These are phyloP conservation scores for Rhododendron vialii DNA, from an alignment of 148 eudicot species.

Conservation along the genomic window DNA sequence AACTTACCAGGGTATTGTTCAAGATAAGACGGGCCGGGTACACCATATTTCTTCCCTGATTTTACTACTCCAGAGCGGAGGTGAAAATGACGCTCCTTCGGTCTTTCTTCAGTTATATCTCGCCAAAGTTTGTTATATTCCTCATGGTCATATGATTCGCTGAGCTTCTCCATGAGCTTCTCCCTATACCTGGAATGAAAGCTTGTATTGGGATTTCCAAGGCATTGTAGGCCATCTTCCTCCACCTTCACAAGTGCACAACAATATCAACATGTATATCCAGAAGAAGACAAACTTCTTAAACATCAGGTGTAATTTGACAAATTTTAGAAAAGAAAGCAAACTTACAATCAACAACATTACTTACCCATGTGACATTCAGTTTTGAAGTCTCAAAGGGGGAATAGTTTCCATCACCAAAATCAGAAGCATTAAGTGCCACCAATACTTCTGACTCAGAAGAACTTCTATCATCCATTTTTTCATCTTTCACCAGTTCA, in stretches of 20 bases:
- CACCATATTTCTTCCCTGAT: background rate
- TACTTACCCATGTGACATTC: constrained; percentile 21
- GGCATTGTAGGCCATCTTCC: constrained; percentile 5
- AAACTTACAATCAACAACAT: background rate
- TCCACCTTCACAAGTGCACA: background rate
- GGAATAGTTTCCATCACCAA: background rate
- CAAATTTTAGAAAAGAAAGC: background rate
- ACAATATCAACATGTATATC: background rate
- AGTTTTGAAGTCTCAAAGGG: constrained; percentile 9
- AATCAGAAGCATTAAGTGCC: constrained; percentile 1
- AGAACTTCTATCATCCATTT: constrained; percentile 8
- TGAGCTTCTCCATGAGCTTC: constrained; percentile 17
- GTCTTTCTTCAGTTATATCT: constrained; percentile 11
- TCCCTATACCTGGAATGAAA: constrained; percentile 11
- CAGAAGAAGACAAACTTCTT: background rate
- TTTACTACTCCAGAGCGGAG: constrained; percentile 24
- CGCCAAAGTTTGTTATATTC: constrained; percentile 31
- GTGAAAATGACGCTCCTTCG: constrained; percentile 17
- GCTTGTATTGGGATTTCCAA: background rate
- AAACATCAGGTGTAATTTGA: background rate
- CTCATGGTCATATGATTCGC: constrained; percentile 17
- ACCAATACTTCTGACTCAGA: constrained; percentile 11
- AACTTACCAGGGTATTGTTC: constrained; percentile 32
- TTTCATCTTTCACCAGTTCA: constrained; percentile 11
- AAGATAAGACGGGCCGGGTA: constrained; percentile 29